phyloP scores from a whole-genome alignment of 805 yeast species.

The Wickerhamomyces mucosus region DNA sequence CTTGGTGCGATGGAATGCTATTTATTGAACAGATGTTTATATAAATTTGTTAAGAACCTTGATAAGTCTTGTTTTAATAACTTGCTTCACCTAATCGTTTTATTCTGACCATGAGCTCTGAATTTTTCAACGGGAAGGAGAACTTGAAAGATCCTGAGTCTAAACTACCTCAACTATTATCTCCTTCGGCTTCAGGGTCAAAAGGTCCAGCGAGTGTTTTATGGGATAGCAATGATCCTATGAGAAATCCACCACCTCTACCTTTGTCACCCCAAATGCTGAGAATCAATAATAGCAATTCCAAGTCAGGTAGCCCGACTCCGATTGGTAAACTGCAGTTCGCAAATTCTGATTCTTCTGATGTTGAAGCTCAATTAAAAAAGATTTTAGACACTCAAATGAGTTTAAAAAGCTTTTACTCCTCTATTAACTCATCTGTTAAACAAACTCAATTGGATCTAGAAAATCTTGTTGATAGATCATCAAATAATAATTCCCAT shows the following conservation, averaged over 20 bases:
- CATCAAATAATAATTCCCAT: slow-evolving; percentile 19
- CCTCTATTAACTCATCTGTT: slow-evolving; percentile 16
- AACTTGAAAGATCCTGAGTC: too few relatives aligned
- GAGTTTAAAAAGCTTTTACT: slow-evolving; percentile 22
- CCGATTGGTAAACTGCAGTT: slow-evolving; percentile 17
- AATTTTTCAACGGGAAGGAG: too few relatives aligned
- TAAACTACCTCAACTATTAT: too few relatives aligned
- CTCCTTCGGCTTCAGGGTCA: neutral
- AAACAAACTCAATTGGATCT: slow-evolving; percentile 20
- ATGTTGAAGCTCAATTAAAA: slow-evolving; percentile 19
- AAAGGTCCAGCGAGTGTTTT: slow-evolving; percentile 1
- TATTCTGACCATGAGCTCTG: too few relatives aligned
- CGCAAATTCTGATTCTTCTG: slow-evolving; percentile 10
- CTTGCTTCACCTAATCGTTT: too few relatives aligned
- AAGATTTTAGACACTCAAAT: slow-evolving; percentile 21
- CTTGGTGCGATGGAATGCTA: too few relatives aligned
- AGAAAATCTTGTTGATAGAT: slow-evolving; percentile 18
- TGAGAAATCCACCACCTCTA: slow-evolving; percentile 31
- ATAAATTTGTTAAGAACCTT: too few relatives aligned
- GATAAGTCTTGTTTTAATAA: too few relatives aligned
- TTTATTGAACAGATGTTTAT: too few relatives aligned
- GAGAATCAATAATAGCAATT: slow-evolving; percentile 4
- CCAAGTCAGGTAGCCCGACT: slow-evolving; percentile 7
- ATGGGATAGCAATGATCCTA: slow-evolving; percentile 23
- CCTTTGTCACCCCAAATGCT: slow-evolving; percentile 32